phyloP scores from a whole-genome alignment of 306 rosid species.

The Astragalus membranaceus region DNA sequence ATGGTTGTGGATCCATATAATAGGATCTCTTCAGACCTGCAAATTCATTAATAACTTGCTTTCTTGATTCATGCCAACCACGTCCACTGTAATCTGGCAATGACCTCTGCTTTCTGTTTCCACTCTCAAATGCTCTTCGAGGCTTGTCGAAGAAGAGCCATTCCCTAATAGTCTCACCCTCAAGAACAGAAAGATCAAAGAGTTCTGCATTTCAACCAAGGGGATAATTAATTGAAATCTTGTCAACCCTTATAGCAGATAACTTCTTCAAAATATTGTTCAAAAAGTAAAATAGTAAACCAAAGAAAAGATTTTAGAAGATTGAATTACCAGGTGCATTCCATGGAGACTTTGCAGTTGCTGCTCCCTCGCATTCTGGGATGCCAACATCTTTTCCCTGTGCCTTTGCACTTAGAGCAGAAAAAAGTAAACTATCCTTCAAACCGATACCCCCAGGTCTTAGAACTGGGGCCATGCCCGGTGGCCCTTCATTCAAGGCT shows the following conservation, averaged over 20 bases:
- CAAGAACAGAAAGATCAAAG: slow-evolving; percentile 84
- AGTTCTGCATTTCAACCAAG: slow-evolving; percentile 54
- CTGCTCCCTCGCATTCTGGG: slow-evolving; percentile 98
- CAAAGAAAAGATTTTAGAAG: neutral
- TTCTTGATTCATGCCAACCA: slow-evolving; percentile 99
- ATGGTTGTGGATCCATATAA: slow-evolving; percentile 97
- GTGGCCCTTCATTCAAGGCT: slow-evolving; percentile 95
- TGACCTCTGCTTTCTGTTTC: slow-evolving; percentile 97
- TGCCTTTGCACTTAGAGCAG: slow-evolving; percentile 84
- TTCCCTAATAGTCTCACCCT: slow-evolving; percentile 87
- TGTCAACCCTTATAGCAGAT: neutral
- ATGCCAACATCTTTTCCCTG: slow-evolving; percentile 93
- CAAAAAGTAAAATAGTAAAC: neutral
- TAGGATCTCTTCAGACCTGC: slow-evolving; percentile 96
- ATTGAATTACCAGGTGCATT: slow-evolving; percentile 82
- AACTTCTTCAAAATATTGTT: neutral
- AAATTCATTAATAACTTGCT: slow-evolving; percentile 92
- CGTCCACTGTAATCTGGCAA: slow-evolving; percentile 95
- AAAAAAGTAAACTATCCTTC: slow-evolving; percentile 84
- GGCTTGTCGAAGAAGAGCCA: slow-evolving; percentile 99
- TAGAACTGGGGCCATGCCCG: slow-evolving; percentile 93
- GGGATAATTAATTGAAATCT: neutral
- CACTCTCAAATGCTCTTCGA: slow-evolving; percentile 96
- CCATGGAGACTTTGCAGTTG: slow-evolving; percentile 98
- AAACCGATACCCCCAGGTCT: slow-evolving; percentile 94